Evolutionary conservation across 768 basidiomycete genomes (phyloP), one percentile per base, ranked within the genome.

Genomic region (Harrya chromipes): DNA sequence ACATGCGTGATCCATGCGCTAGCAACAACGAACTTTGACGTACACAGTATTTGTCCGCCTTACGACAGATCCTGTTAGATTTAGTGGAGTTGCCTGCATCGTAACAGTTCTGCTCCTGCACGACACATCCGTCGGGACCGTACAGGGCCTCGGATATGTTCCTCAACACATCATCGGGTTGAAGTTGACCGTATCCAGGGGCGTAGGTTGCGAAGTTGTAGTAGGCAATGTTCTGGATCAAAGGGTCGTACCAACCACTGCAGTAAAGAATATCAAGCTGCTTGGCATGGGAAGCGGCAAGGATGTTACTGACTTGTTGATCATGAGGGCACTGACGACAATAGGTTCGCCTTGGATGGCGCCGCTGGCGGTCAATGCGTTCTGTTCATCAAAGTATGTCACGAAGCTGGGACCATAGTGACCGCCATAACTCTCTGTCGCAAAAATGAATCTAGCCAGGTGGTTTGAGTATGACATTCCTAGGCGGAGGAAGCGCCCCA

Each of bases 371-470:
- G 85, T 84, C 43, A 73, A 64, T 1, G 67, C 66, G 42, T 84
- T 86, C 61, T 86, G 83, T 48, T 82, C 66, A 29, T 83, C 72
- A 58, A 87, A 85, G 58, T 75, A 84, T 5, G 79, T 79, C 26
- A 82, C 81, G 52, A 85, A 84, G 43, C 71, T 72, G 4, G 84
- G 82, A 1, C 80, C 83, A 59, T 83, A 85, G 57, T 85, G 83
- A 0, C 83, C 83, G 6, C 84, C 84, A 47, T 83, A 86, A 43
- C 81, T 82, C 60, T 86, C 83, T 6, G 83, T 83, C 2, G 81
- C 74, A 40, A 85, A 74, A 33, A 83, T 76, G 55, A 85, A 83
- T 56, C 83, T 83, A 34, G 17, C 20, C 0, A 29, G 35, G 13
- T 26, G 14, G 17, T 40, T 4, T 45, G 17, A 47, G 16, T 7